phyloP scores from a whole-genome alignment of 306 rosid species.

The Psophocarpus tetragonolobus region DNA sequence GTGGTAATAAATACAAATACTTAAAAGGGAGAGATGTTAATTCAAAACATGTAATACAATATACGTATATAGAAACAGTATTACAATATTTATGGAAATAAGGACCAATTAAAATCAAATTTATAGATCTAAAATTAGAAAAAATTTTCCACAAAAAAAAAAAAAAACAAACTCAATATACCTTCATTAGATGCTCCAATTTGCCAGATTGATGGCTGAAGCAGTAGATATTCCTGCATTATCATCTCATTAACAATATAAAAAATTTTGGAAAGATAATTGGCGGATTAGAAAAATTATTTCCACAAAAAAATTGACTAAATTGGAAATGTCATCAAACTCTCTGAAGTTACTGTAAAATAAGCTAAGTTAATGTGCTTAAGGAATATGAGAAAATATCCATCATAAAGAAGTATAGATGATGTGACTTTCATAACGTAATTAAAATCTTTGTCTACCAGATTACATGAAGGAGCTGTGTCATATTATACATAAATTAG shows the following conservation, averaged over 20 bases:
- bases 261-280: background rate
- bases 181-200: slow-evolving; percentile 98
- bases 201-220: slow-evolving; percentile 97
- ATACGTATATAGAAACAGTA: background rate
- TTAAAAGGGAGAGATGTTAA: background rate
- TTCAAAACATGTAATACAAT: background rate
- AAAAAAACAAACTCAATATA: slow-evolving; percentile 39
- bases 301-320: background rate
- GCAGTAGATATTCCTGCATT: slow-evolving; percentile 89
- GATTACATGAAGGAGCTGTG: slow-evolving; percentile 4
- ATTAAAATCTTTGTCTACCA: background rate
- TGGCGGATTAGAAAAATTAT: background rate
- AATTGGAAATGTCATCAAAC: background rate
- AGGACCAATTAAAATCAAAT: background rate
- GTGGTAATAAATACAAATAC: slow-evolving; percentile 3
- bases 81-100: background rate
- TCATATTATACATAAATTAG: background rate
- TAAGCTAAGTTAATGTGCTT: background rate
- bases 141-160: too few relatives aligned
- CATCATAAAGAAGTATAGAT: background rate
- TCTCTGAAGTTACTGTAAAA: background rate
- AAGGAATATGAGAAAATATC: slow-evolving; percentile 3
- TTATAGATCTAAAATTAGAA: slow-evolving; percentile 26
- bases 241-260: slow-evolving; percentile 19
- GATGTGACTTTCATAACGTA: background rate